Conservation (phyloP, 2,329 filamentous ascomycete genomes). For the Exophiala oligosperma region DNA sequence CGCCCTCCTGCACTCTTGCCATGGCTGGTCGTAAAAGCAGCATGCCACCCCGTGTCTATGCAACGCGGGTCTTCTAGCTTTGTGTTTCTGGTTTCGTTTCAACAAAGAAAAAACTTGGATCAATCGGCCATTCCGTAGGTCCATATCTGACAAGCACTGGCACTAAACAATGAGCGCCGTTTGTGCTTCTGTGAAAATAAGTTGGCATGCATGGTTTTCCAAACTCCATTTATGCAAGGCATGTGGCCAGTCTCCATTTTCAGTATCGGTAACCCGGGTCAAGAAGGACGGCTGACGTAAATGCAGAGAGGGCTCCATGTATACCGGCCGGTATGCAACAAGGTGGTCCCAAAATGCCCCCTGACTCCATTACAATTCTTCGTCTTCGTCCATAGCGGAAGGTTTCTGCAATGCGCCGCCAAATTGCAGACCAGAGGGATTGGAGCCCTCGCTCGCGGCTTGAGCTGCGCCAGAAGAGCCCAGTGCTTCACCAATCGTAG, state of each 20-base stretch:
- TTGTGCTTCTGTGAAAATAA: neutral
- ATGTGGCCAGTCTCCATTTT: neutral
- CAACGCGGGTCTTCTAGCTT: no score
- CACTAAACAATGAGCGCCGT: neutral
- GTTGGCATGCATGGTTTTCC: neutral
- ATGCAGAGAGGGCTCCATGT: no score
- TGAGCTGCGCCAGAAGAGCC: slow-evolving; percentile 16
- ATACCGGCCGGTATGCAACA: no score
- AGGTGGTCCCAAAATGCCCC: no score
- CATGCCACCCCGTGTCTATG: no score
- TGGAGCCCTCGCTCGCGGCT: slow-evolving; percentile 22
- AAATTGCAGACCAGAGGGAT: slow-evolving; percentile 29
- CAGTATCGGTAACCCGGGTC: neutral
- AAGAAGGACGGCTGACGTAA: neutral
- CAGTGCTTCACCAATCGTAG: slow-evolving; percentile 38
- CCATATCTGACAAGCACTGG: neutral
- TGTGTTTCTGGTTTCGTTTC: no score
- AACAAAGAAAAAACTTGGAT: no score
- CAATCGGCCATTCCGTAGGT: no score
- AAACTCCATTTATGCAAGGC: neutral
- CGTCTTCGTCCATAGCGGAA: slow-evolving; percentile 23
- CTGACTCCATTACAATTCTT: slow-evolving; percentile 23
- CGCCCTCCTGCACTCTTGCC: no score
- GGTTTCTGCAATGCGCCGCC: slow-evolving; percentile 26
- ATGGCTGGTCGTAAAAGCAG: no score